Evolutionary conservation across 202 grass and related monocot species (phyloP).

Genomic region (Setaria viridis): DNA sequence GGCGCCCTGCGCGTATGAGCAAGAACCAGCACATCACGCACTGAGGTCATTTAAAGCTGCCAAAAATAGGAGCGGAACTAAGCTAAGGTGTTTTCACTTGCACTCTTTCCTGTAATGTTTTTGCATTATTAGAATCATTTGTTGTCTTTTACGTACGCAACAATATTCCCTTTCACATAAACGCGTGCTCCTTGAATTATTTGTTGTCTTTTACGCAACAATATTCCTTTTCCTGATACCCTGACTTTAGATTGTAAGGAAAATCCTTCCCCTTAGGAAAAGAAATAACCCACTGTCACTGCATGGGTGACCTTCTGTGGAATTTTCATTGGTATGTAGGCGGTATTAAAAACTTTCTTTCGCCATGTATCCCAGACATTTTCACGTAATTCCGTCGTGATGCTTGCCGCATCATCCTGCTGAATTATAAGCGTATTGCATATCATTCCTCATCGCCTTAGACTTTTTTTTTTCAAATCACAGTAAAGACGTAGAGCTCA

Average conservation of each 20-base stretch:
- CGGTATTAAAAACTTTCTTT: too few relatives aligned
- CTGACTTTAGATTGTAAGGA: background rate
- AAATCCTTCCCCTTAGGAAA: background rate
- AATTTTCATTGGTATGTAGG: too few relatives aligned
- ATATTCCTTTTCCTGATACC: background rate
- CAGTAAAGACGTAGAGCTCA: too few relatives aligned
- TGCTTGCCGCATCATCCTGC: too few relatives aligned
- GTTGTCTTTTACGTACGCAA: background rate
- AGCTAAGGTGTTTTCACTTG: background rate
- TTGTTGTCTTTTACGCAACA: background rate
- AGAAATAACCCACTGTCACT: background rate
- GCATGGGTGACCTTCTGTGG: too few relatives aligned
- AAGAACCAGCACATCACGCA: background rate
- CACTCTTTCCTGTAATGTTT: constrained; percentile 1
- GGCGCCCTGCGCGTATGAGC: background rate
- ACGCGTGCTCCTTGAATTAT: background rate
- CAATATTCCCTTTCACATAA: too few relatives aligned
- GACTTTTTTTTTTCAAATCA: too few relatives aligned
- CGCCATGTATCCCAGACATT: too few relatives aligned
- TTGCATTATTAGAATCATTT: background rate
- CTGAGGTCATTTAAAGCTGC: background rate
- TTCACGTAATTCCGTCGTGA: too few relatives aligned
- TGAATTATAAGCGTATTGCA: too few relatives aligned
- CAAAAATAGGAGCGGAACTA: background rate
- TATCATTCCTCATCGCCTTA: too few relatives aligned